These are phyloP conservation scores for Daldinia sp. DNA, from an alignment of 2,329 filamentous ascomycete genomes.

Conservation along the genomic window DNA sequence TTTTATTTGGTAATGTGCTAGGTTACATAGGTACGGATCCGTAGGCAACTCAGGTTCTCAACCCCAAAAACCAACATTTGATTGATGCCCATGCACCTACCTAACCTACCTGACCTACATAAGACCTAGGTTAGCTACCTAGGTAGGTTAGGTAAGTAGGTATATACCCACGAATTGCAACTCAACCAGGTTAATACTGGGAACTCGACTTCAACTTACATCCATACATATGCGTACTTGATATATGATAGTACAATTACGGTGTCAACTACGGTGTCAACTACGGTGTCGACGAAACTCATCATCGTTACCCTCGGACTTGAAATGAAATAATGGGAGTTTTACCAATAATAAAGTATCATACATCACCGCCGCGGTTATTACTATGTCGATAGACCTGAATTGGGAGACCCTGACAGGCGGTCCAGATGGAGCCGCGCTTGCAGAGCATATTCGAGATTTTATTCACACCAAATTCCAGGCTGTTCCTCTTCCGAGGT, in stretches of 20 bases:
- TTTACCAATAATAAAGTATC: slow-evolving; percentile 2
- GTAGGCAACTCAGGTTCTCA: too few species aligned
- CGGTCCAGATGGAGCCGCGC: slow-evolving; percentile 83
- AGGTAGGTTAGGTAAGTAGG: too few species aligned
- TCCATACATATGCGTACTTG: too few species aligned
- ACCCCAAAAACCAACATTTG: neutral
- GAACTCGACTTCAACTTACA: too few species aligned
- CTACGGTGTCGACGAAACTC: neutral
- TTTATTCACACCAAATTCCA: slow-evolving; percentile 98
- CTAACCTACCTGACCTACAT: too few species aligned
- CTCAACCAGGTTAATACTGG: too few species aligned
- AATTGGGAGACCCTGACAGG: slow-evolving; percentile 94
- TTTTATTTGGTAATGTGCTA: neutral
- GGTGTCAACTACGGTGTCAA: neutral
- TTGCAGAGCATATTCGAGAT: slow-evolving; percentile 85
- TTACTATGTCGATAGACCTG: slow-evolving; percentile 91
- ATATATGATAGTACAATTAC: too few species aligned
- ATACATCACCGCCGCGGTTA: slow-evolving; percentile 1
- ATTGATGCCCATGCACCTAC: too few species aligned
- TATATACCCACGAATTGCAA: too few species aligned
- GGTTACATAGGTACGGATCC: too few species aligned
- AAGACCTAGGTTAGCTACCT: too few species aligned
- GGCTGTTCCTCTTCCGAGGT: slow-evolving; percentile 86
- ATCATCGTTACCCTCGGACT: too few species aligned
- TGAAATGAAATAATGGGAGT: slow-evolving; percentile 9